These are phyloP conservation scores for Schoenoplectus triqueter DNA, from an alignment of 202 grass and related monocot genomes.

Conservation along the genomic window DNA sequence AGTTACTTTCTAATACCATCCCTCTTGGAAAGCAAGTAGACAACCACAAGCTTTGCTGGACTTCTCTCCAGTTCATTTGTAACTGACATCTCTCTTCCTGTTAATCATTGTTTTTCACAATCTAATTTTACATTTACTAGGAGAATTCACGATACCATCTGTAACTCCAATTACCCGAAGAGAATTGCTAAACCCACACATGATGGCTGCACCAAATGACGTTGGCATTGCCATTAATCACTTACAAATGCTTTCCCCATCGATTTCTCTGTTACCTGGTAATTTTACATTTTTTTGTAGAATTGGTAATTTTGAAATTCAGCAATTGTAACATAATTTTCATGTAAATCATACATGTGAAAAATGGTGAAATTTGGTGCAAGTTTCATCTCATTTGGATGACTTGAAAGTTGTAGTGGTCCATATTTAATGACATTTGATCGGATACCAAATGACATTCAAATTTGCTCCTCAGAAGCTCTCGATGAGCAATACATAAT, in stretches of 20 bases:
- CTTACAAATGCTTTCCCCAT: slow-evolving; percentile 5
- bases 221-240: background rate
- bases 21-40: background rate
- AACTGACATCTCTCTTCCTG: slow-evolving; percentile 8
- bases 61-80: background rate
- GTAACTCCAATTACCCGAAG: slow-evolving; percentile 15
- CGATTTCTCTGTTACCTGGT: slow-evolving; percentile 12
- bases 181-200: slow-evolving; percentile 3
- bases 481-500: background rate
- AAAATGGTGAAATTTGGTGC: background rate
- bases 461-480: background rate
- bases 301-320: slow-evolving; percentile 1
- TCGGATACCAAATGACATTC: background rate
- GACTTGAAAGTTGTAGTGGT: background rate
- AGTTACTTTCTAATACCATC: slow-evolving; percentile 5
- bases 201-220: background rate
- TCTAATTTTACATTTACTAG: slow-evolving; percentile 15
- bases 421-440: background rate
- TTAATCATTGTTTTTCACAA: background rate
- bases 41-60: background rate
- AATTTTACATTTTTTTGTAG: slow-evolving; percentile 1
- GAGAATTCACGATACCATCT: slow-evolving; percentile 18
- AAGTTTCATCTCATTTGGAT: background rate
- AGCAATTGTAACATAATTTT: background rate
- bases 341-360: background rate